A percentile compares a stretch with the other conserved stretches of the same genome.
These are phyloP conservation scores for Penicillium sp. DNA, from an alignment of 2,329 filamentous ascomycete genomes.

Conservation along the genomic window DNA sequence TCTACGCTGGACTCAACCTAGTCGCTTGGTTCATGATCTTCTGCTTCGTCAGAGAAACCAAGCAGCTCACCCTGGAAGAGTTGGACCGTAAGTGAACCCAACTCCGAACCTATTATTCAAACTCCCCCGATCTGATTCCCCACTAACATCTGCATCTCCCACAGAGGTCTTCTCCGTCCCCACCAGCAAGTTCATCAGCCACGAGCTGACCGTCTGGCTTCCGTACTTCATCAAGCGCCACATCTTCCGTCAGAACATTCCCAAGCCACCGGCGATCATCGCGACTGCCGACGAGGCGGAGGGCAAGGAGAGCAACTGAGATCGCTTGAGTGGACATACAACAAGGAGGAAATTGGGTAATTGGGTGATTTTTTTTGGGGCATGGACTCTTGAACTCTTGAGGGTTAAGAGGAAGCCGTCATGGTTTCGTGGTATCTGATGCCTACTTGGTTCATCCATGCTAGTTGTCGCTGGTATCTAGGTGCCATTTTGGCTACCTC, in stretches of 20 bases:
- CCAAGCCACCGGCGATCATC: constrained; percentile 32
- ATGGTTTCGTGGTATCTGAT: background rate
- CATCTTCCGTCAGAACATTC: constrained; percentile 56
- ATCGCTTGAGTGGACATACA: too few relatives aligned
- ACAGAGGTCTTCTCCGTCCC: constrained; percentile 64
- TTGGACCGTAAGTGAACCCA: constrained; percentile 31
- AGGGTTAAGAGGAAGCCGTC: background rate
- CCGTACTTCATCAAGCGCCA: constrained; percentile 67
- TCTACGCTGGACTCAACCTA: constrained; percentile 60
- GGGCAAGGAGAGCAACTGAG: background rate
- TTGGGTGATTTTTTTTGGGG: background rate
- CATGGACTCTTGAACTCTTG: too few relatives aligned
- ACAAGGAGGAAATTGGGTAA: background rate
- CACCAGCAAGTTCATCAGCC: constrained; percentile 60
- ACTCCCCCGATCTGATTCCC: background rate
- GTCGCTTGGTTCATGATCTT: constrained; percentile 68
- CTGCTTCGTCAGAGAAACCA: constrained; percentile 62
- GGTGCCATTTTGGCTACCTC: background rate
- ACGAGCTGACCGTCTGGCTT: constrained; percentile 61
- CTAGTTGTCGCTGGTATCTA: background rate
- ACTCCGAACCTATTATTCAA: too few relatives aligned
- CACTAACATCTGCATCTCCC: constrained; percentile 58
- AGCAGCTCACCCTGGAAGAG: constrained; percentile 53
- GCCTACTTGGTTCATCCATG: background rate
- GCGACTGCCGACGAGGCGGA: constrained; percentile 24